These are phyloP conservation scores for Brassica incana DNA, from an alignment of 345 rosid species.

Conservation along the genomic window DNA sequence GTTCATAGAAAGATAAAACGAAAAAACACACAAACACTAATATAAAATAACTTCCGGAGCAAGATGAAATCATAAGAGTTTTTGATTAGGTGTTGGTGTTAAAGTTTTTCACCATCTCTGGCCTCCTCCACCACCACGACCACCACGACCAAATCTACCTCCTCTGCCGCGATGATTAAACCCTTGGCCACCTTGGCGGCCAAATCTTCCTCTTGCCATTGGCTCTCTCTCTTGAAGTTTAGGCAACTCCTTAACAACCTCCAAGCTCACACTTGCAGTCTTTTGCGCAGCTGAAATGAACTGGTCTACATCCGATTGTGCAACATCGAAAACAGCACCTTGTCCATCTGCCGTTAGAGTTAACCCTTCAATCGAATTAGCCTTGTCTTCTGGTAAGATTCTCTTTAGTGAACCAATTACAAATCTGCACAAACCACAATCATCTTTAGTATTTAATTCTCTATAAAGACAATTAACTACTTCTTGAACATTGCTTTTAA, in stretches of 20 bases:
- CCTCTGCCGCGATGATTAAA: conserved; percentile 43
- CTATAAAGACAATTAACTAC: too few relatives aligned
- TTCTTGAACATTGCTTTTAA: too few relatives aligned
- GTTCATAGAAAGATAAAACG: neutral
- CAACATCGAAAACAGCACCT: conserved; percentile 89
- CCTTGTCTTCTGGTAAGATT: conserved; percentile 92
- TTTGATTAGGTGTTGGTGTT: neutral
- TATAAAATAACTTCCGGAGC: neutral
- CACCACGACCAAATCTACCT: conserved; percentile 35
- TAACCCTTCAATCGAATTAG: conserved; percentile 70
- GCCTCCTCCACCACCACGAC: conserved; percentile 45
- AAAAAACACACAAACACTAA: conserved; percentile 2
- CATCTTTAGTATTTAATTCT: neutral
- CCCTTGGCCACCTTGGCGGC: conserved; percentile 32
- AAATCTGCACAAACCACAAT: conserved; percentile 43
- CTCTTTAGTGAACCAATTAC: conserved; percentile 73
- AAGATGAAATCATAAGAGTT: neutral
- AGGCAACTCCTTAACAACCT: conserved; percentile 68
- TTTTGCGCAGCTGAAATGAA: conserved; percentile 63
- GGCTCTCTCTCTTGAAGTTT: conserved; percentile 68
- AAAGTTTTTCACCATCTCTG: conserved; percentile 30
- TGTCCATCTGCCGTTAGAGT: conserved; percentile 72
- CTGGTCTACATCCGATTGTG: conserved; percentile 55
- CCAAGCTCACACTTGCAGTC: conserved; percentile 66
- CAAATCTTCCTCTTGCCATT: conserved; percentile 21